phyloP scores from a whole-genome alignment of 148 eudicot species.

The Vaccinium vitisidaea region DNA sequence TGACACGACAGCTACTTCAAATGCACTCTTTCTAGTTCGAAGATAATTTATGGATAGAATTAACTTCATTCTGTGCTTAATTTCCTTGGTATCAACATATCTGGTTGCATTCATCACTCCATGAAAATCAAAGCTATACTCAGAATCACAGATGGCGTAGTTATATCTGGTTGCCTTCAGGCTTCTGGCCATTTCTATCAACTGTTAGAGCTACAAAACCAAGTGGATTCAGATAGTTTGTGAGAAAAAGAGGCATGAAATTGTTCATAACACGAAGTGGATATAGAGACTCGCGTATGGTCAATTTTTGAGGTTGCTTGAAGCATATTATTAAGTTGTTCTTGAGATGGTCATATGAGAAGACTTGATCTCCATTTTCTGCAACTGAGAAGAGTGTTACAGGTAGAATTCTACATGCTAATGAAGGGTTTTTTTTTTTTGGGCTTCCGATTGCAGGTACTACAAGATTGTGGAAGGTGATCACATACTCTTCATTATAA shows the following conservation, averaged over 20 bases:
- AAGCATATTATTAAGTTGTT: not conserved
- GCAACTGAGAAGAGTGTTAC: not conserved
- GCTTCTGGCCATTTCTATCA: not conserved
- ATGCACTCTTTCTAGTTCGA: not conserved
- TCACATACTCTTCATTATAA: constrained; percentile 81
- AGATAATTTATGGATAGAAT: not conserved
- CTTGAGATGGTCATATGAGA: not conserved
- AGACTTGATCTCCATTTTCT: not conserved
- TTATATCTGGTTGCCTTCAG: not conserved
- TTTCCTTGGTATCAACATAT: not conserved
- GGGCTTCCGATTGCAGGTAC: constrained; percentile 54
- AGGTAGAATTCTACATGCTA: not conserved
- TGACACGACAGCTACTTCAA: not conserved
- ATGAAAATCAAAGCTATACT: not conserved
- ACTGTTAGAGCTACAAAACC: not conserved
- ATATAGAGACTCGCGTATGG: too few relatives aligned
- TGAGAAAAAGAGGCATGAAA: too few relatives aligned
- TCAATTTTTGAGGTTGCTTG: not conserved
- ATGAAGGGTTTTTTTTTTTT: not conserved
- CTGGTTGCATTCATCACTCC: not conserved
- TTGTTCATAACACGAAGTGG: too few relatives aligned
- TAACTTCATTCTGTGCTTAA: not conserved
- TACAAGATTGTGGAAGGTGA: constrained; percentile 90
- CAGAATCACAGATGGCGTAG: not conserved
- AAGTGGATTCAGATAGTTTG: not conserved